A percentile compares a stretch with the other conserved stretches of the same genome.
Conservation (phyloP, 169 alveolate species). For the Eimeria tenella region DNA sequence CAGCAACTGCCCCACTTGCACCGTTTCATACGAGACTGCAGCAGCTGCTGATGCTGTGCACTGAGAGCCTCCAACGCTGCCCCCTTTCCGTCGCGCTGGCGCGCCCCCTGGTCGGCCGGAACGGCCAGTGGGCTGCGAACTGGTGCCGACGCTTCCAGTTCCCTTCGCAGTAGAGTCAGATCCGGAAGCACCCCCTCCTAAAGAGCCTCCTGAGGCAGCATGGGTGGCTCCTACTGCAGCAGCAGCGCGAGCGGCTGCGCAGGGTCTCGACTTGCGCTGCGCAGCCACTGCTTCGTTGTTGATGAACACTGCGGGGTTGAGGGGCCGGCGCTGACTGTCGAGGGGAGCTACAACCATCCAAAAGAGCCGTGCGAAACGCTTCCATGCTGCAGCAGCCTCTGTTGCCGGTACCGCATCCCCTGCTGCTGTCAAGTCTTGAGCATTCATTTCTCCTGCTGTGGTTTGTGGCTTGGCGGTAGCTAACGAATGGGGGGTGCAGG, state of each 20-base stretch:
- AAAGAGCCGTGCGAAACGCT: slow-evolving; percentile 35
- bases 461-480: background rate
- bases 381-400: slow-evolving; percentile 50
- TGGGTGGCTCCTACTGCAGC: slow-evolving; percentile 9
- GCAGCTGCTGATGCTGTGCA: slow-evolving; percentile 24
- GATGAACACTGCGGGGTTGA: slow-evolving; percentile 39
- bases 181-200: background rate
- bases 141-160: background rate
- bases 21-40: slow-evolving; percentile 40
- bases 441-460: background rate
- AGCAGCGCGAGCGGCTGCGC: slow-evolving; percentile 33
- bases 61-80: background rate
- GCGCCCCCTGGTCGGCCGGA: slow-evolving; percentile 36
- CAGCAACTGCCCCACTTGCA: slow-evolving; percentile 51
- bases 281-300: slow-evolving; percentile 11
- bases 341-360: slow-evolving; percentile 53
- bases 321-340: slow-evolving; percentile 67
- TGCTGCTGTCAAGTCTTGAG: background rate
- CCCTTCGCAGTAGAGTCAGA: too few relatives aligned
- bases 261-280: slow-evolving; percentile 47
- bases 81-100: slow-evolving; percentile 26
- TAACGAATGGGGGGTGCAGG: background rate
- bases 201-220: background rate
- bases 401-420: slow-evolving; percentile 23
- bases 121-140: slow-evolving; percentile 14